phyloP scores from a whole-genome alignment of 176 grass and related monocot genomes.

The Zoysia japonica region DNA sequence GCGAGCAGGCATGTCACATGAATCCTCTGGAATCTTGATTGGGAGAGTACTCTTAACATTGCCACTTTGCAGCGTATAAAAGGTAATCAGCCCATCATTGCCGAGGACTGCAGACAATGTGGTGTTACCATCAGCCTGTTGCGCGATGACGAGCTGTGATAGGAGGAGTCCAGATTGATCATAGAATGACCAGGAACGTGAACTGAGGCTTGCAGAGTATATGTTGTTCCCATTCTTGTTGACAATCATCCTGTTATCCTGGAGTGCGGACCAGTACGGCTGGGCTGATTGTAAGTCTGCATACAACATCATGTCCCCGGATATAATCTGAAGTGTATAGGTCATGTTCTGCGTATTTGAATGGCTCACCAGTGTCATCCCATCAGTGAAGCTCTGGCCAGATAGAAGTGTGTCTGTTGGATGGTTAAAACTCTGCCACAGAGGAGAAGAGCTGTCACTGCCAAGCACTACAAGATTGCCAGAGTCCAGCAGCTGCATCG shows the following conservation, averaged over 20 bases:
- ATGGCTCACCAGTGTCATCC: conserved; percentile 60
- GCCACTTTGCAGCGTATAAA: conserved; percentile 44
- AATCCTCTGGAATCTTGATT: conserved; percentile 48
- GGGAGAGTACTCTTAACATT: conserved; percentile 21
- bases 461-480: conserved; percentile 80
- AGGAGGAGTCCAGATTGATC: conserved; percentile 51
- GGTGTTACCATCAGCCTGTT: conserved; percentile 39
- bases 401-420: conserved; percentile 85
- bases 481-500: conserved; percentile 68
- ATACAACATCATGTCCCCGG: conserved; percentile 70
- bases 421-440: conserved; percentile 92
- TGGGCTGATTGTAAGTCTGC: conserved; percentile 56
- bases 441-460: conserved; percentile 46
- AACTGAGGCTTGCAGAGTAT: conserved; percentile 59
- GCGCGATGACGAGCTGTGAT: conserved; percentile 51
- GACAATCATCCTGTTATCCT: conserved; percentile 54
- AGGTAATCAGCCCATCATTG: conserved; percentile 56
- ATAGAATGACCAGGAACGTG: conserved; percentile 81
- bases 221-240: conserved; percentile 50
- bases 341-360: conserved; percentile 57
- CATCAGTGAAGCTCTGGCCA: conserved; percentile 66
- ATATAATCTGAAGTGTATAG: conserved; percentile 68
- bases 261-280: conserved; percentile 73
- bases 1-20: conserved; percentile 66
- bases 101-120: conserved; percentile 58